Evolutionary conservation across 768 basidiomycete species (phyloP), one percentile per base, ranked within the genome.

Genomic region (Leccinum longicurvipes): DNA sequence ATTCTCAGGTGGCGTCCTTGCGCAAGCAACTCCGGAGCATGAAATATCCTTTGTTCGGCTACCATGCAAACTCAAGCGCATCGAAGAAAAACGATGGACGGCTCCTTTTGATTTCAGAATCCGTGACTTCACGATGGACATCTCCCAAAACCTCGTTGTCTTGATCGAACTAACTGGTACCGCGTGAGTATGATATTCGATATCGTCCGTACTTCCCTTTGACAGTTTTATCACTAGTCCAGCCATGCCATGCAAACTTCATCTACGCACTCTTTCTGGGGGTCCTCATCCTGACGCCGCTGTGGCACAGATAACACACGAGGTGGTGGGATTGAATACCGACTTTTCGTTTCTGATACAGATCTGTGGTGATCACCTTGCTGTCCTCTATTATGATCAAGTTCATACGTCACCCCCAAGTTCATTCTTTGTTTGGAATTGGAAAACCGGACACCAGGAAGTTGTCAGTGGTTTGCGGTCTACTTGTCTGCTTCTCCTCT

Each of bases 81-180:
- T 76, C 11, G 50, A 57, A 14, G 59, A 63, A 31, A 59, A 53
- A 32, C 49, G 61, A 25, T 76, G 75, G 74, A 46, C 64, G 25
- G 24, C 62, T 15, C 56, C 59, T 7, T 56, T 71, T 28, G 67
- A 68, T 6, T 61, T 73, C 28, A 41, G 25, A n/a, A 53, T 73
- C 42, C 62, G 62, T n/a, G 74, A 77, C 51, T 76, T 77, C 36
- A 65, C 71, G 10, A 55, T 74, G 8, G 74, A 76, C 58, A 63
- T 57, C 23, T 73, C 72, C 5, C 71, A 75, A 60, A 60, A 76
- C 58, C 65, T 76, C 34, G 41, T 76, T 9, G 65, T 70, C 21
- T 56, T 66, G 5, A 55, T 76, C n/a, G 68, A 72, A 47, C 19
- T 50, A n/a, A 10, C 11, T 3, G 71, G 60, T 4, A 32, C 9